Evolutionary conservation across 108 stramenopile species (phyloP), one percentile per base, ranked within the genome.

Genomic region (Skeletonema tropicum): DNA sequence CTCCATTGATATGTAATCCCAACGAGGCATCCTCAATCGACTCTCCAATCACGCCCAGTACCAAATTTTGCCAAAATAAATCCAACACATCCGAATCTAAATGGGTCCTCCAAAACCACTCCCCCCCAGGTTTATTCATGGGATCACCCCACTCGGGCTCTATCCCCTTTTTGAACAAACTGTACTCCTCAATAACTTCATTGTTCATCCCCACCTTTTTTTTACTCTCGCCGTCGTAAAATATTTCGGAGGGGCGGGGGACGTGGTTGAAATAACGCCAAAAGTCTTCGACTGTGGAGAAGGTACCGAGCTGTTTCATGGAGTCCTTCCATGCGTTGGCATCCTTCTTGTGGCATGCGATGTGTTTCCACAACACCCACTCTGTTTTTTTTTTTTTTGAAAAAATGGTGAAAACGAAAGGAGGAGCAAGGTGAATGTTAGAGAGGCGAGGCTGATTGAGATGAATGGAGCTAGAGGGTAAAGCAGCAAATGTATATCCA

Each of bases 121-220:
- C 93, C 66, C 94, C 95, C 26, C 97, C 97, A 41, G 79, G 75
- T 57, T 86, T 80, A 88, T 98, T 98, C 46, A 82, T 73, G 13
- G 92, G 85, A 74, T 97, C 97, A 67, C 93, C 95, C 97, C 97
- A 98, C 82, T 95, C 96, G 2, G 97, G 97, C 79, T 93, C 87
- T 73, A 98, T 96, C 60, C 96, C 95, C 68, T 95, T 93, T 80
- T 97, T 97, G 88, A 98, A 98, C 41, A 97, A 68, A 46, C 89
- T 88, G 70, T 96, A 96, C 73, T 95, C 94, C 80, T 96, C 97
- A 31, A 98, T 80, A 19, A 91, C 84, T 69, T 86, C 90, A 32
- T 75, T 77, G 17, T 83, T 76, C 9, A 88, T 82, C 46, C 93
- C 92, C 11, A 96, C 83, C 55, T 89, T 85, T 61, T 94, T 96